Conservation (phyloP, 441 rosid species). For the Pelargonium myrrhifolium region DNA sequence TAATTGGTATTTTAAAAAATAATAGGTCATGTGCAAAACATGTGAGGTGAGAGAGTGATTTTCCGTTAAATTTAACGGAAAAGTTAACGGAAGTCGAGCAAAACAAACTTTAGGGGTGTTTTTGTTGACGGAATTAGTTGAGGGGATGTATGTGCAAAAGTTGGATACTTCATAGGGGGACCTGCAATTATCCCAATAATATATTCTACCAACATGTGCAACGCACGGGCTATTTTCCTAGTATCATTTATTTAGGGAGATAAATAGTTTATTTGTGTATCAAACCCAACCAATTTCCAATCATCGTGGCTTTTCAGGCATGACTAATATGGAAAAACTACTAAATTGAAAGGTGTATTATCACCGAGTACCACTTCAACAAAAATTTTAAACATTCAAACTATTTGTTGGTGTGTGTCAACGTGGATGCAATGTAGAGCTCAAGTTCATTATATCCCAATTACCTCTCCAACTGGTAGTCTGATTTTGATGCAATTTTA, state of each 20-base stretch:
- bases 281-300: neutral
- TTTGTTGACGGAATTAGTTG: too few species aligned
- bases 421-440: conserved; percentile 8
- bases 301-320: neutral
- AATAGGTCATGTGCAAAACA: too few species aligned
- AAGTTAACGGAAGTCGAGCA: too few species aligned
- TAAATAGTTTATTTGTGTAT: neutral
- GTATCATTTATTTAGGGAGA: neutral
- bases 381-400: neutral
- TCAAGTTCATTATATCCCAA: conserved; percentile 11
- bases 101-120: too few species aligned
- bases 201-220: too few species aligned
- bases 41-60: too few species aligned
- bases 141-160: too few species aligned
- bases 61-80: too few species aligned
- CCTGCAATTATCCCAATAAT: too few species aligned
- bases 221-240: too few species aligned
- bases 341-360: neutral
- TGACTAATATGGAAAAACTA: neutral
- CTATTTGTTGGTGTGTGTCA: conserved; percentile 5
- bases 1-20: too few species aligned
- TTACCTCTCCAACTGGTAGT: conserved; percentile 69
- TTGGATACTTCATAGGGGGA: too few species aligned
- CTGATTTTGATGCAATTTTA: conserved; percentile 55
- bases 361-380: neutral